These are phyloP conservation scores for Amaranthus palmeri DNA, from an alignment of 148 eudicot species.

Conservation along the genomic window DNA sequence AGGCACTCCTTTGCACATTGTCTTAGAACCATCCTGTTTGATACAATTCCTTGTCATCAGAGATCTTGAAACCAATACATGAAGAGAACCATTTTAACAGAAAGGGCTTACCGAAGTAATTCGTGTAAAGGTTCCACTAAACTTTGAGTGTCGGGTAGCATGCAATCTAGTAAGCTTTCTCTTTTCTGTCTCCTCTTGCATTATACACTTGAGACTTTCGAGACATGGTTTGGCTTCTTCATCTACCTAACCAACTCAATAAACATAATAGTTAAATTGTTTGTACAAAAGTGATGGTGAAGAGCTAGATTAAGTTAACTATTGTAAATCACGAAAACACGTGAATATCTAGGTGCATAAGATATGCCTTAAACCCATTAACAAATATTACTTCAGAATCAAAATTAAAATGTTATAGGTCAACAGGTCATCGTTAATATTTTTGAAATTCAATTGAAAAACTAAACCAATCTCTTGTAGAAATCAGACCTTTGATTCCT, in stretches of 20 bases:
- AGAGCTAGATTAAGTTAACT: neutral
- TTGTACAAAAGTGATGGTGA: neutral
- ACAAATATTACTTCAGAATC: neutral
- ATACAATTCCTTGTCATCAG: constrained; percentile 15
- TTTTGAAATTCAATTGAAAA: too few species aligned
- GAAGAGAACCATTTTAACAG: neutral
- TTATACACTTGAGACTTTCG: constrained; percentile 59
- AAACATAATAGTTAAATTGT: constrained; percentile 1
- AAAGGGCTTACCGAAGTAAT: constrained; percentile 58
- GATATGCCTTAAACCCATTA: constrained; percentile 4
- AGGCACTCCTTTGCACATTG: constrained; percentile 71
- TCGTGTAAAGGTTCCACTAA: constrained; percentile 79
- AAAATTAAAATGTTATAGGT: neutral
- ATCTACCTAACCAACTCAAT: constrained; percentile 41
- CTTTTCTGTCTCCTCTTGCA: constrained; percentile 76
- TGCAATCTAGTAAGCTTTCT: constrained; percentile 50
- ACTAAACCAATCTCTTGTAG: neutral
- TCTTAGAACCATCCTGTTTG: constrained; percentile 80
- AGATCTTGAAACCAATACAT: neutral
- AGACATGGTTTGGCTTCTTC: constrained; percentile 48
- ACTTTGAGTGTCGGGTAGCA: constrained; percentile 57
- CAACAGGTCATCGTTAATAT: neutral
- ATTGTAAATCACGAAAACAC: neutral
- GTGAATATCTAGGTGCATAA: constrained; percentile 1
- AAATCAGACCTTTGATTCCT: constrained; percentile 55